Base-by-base conservation (phyloP, 202 grass and related monocot genomes). In the Zoysia matrella region DNA sequence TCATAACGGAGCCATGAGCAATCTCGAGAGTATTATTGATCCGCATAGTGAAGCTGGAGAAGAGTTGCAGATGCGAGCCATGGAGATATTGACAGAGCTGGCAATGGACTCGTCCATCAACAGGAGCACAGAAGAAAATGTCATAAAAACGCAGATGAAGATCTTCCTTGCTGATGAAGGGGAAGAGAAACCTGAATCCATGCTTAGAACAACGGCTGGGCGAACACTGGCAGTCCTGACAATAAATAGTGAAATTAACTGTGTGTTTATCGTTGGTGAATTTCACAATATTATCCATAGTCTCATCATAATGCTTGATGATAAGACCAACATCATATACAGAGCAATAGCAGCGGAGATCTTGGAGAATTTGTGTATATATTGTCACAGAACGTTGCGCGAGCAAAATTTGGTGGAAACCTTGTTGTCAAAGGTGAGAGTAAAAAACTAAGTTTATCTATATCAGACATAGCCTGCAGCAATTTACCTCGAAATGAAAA, bases 41-140 rank as follows among this genome's bases (percentile, higher is more conserved):
- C 1, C 13, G 0, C 5, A 14, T 13, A 54, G 11, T 0, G 0
- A 2, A 45, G 2, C 0, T 65, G 2, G 1, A 0, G 0, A 22
- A 40, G 49, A 67, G 10, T 47, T 78, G 30, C 12, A 52, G 47
- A 65, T 78, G 7, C 12, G 0, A 18, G 61, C 75, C 6, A 44
- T 54, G 0, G 8, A 53, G 48, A 79, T 79, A 8, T 39, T 79
- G 0, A 46, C 50, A 13, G 39, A 67, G 2, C 30, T 36, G 30
- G 30, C 30, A 36, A 36, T 36, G 30, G 30, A 36, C 30, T 36
- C 30, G 30, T 36, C 2, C 67, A 30, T 79, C 15, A 0, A 0
- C 8, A 8, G 0, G 0, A 1, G 6, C 45, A 79, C 63, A n/a
- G 64, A 54, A 41, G 53, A 60, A 10, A 60, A n/a, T 18, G 7